phyloP scores from a whole-genome alignment of 202 grass and related monocot species.

The Schoenoplectus triqueter region DNA sequence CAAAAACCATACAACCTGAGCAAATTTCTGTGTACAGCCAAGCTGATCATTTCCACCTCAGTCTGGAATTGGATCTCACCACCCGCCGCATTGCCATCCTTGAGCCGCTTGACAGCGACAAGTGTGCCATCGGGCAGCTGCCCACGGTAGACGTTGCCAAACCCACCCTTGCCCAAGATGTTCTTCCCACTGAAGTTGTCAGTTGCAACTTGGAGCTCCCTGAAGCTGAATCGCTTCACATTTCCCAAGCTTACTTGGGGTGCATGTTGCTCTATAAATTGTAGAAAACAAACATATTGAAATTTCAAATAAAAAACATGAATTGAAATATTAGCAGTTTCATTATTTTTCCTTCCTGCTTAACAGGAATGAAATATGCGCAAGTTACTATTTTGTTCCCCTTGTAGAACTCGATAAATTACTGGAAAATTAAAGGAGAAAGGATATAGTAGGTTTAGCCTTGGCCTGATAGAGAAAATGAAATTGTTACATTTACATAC shows the following conservation, averaged over 20 bases:
- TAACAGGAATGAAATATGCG: background rate
- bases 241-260: constrained; percentile 68
- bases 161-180: constrained; percentile 92
- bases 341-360: background rate
- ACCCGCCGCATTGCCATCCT: constrained; percentile 74
- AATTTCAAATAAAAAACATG: background rate
- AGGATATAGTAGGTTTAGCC: background rate
- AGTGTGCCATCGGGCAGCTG: constrained; percentile 74
- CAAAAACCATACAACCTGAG: constrained; percentile 80
- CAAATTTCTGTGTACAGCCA: constrained; percentile 86
- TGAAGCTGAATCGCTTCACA: constrained; percentile 75
- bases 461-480: background rate
- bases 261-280: constrained; percentile 60
- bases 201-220: constrained; percentile 73
- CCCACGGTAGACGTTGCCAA: constrained; percentile 90
- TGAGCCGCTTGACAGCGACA: constrained; percentile 88
- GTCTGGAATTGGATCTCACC: constrained; percentile 87
- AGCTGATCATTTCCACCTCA: constrained; percentile 95
- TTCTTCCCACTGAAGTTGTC: constrained; percentile 88
- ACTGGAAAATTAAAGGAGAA: background rate
- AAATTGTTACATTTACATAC: constrained; percentile 41
- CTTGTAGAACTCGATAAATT: background rate
- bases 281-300: constrained; percentile 1
- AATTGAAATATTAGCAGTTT: background rate
- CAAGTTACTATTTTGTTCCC: background rate